Conservation (phyloP, 352 stramenopile species). For the Pythium brachiatum region DNA sequence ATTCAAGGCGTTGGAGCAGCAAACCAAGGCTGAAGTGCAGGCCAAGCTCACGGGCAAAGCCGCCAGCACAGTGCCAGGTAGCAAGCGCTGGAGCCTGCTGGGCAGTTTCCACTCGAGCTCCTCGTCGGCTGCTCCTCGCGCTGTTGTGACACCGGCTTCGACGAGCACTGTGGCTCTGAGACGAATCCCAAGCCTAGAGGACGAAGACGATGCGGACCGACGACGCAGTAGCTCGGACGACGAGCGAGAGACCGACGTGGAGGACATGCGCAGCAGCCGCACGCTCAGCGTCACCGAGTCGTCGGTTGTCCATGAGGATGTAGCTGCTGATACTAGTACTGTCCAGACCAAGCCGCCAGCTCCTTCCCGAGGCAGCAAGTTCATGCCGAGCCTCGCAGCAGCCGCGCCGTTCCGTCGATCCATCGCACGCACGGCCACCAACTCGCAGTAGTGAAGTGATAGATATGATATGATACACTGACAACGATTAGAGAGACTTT, state of each 20-base stretch:
- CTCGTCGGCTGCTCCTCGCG: not conserved
- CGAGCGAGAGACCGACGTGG: conserved; percentile 22
- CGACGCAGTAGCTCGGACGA: conserved; percentile 4
- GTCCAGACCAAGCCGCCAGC: not conserved
- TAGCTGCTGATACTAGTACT: not conserved
- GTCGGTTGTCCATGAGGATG: conserved; percentile 4
- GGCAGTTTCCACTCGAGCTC: not conserved
- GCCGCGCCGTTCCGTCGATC: conserved; percentile 21
- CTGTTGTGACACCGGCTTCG: not conserved
- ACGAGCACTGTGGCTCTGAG: not conserved
- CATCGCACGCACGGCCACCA: not conserved
- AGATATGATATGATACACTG: too few species aligned
- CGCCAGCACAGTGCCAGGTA: not conserved
- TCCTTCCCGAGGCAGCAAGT: conserved; percentile 13
- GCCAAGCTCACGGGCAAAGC: not conserved
- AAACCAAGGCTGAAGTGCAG: conserved; percentile 9
- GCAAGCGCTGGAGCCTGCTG: conserved; percentile 18
- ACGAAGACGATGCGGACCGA: conserved; percentile 6
- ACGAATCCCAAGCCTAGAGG: not conserved
- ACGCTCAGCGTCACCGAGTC: conserved; percentile 26
- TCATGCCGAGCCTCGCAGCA: conserved; percentile 16
- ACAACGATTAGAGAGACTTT: not conserved
- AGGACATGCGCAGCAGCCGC: conserved; percentile 25
- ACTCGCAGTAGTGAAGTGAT: not conserved
- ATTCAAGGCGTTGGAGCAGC: conserved; percentile 11